phyloP scores from a whole-genome alignment of 2,329 filamentous ascomycete species.

The Botrytis aclada region DNA sequence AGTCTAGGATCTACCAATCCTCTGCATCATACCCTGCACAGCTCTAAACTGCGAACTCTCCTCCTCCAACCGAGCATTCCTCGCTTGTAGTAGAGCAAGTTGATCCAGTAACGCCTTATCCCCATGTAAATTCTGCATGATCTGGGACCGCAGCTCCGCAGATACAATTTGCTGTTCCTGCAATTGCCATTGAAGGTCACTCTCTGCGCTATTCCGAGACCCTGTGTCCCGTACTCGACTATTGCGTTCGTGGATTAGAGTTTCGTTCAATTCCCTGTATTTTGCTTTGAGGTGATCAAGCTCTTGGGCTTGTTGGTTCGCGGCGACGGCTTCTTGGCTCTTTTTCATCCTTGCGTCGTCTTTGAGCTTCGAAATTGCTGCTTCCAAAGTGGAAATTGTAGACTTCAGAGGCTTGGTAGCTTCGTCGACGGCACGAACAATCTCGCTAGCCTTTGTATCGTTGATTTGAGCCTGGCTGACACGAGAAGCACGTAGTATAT shows the following conservation, averaged over 20 bases:
- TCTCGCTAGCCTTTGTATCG: not conserved
- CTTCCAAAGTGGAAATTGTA: not conserved
- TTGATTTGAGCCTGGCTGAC: not conserved
- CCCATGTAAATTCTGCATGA: not conserved
- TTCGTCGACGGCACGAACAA: not conserved
- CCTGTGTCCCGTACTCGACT: not conserved
- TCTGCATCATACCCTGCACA: not conserved
- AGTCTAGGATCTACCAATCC: not conserved
- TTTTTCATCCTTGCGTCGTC: not conserved
- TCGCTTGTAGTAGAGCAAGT: not conserved
- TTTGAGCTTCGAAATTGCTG: not conserved
- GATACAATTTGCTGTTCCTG: not conserved
- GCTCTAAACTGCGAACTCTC: not conserved
- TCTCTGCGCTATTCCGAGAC: not conserved
- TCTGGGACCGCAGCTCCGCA: not conserved
- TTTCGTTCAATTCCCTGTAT: not conserved
- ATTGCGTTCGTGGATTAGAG: not conserved
- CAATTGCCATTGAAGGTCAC: not conserved
- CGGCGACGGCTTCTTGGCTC: not conserved
- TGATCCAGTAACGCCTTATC: not conserved
- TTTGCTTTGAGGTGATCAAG: not conserved
- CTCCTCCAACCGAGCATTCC: not conserved
- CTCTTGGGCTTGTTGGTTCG: too few species aligned
- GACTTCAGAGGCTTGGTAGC: not conserved
- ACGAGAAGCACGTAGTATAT: not conserved